Evolutionary conservation across 23 red algal genomes (phyloP), one percentile per base, ranked within the genome.

Genomic region (Gracilaria vermiculophylla): DNA sequence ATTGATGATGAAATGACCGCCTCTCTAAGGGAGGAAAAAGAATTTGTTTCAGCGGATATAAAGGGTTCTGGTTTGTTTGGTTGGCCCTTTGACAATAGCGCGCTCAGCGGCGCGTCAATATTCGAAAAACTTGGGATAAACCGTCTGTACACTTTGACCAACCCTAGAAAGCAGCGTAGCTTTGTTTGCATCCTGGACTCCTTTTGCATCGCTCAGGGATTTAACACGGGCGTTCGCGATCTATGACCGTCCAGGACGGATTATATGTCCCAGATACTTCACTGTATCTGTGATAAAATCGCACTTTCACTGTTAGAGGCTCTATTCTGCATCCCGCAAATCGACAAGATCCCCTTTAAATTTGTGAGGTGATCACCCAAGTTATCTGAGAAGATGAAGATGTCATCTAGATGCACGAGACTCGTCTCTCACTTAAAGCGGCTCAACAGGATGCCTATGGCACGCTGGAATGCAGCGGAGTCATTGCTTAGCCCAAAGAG

Each of bases 221-320:
- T 17, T 42, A 28, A 70, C 21, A 2, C 64, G 64, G 27, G 1
- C 64, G 17, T 21, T 23, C 2, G 25, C 64, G 2, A 70, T 11
- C 64, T 3, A 36, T 33, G 34, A 19, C 35, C 17, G 25, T 42
- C 64, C 64, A 20, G 64, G 64, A 6, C 17, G 35, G 11, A 70
- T 70, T 19, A 70, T 70, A 42, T 70, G 28, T 20, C 64, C 64
- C n/a, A 70, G 27, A 3, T 70, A 70, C 11, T 70, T 70, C 35
- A 70, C 42, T 28, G 35, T 5, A 42, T 24, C 14, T 29, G 64
- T 34, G 64, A 70, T 32, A 19, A 70, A 70, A 3, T 70, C 27
- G 34, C 64, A 70, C 42, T 70, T 23, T 17, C 27, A 14, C 19
- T 19, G 42, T 28, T 70, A 32, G 21, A 70, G 19, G 17, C 21